These are phyloP conservation scores for Capsicum baccatum DNA, from an alignment of 257 asterid species.

Conservation along the genomic window DNA sequence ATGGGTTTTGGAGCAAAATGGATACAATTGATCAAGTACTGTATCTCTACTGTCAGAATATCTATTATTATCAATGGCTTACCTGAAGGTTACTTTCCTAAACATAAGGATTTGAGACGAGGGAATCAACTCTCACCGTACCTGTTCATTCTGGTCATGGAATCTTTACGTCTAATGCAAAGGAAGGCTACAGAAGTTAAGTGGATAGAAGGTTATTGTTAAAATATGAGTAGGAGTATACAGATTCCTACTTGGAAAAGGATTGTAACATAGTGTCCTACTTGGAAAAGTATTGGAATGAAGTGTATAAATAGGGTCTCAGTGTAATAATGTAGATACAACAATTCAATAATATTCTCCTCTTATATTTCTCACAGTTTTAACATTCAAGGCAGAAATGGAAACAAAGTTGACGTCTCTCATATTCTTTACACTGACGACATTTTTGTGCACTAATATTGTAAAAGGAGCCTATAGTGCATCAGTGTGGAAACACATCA, in stretches of 20 bases:
- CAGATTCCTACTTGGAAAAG: too few species aligned
- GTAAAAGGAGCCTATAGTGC: not conserved
- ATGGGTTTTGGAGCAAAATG: conserved; percentile 1
- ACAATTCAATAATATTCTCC: too few species aligned
- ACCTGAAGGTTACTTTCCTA: not conserved
- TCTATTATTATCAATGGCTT: not conserved
- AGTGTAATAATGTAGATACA: too few species aligned
- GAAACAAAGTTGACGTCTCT: not conserved
- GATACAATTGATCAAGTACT: not conserved
- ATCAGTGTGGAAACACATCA: not conserved
- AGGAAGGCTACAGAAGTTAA: not conserved
- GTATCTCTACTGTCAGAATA: conserved; percentile 4
- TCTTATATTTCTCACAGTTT: not conserved
- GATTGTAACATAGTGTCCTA: too few species aligned
- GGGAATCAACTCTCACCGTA: not conserved
- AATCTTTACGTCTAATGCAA: not conserved
- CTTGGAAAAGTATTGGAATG: too few species aligned
- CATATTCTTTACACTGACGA: not conserved
- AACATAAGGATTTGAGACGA: not conserved
- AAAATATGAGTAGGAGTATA: too few species aligned
- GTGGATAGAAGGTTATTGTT: not conserved
- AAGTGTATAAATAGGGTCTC: too few species aligned
- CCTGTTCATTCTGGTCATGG: not conserved
- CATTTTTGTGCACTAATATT: not conserved
- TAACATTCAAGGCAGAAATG: not conserved